phyloP scores from a whole-genome alignment of 2,329 filamentous ascomycete species.

The Penicillium capsulatum region DNA sequence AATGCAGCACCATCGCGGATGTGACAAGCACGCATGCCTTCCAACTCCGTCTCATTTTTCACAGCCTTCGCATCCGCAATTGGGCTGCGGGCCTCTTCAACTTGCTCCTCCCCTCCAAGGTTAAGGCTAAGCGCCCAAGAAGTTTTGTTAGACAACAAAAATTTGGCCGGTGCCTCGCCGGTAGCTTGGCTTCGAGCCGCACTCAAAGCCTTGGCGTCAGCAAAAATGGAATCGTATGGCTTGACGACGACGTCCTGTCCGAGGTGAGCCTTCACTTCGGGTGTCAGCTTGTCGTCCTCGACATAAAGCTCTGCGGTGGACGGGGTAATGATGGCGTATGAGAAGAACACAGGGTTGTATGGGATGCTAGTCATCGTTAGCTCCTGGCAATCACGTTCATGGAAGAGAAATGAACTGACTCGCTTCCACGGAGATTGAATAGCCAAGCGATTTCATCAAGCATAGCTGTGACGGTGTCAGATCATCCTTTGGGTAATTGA shows the following conservation, averaged over 20 bases:
- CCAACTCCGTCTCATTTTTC: slow-evolving; percentile 84
- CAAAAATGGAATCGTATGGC: slow-evolving; percentile 78
- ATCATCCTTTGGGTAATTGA: too few relatives aligned
- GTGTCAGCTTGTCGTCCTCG: slow-evolving; percentile 70
- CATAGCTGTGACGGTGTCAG: slow-evolving; percentile 53
- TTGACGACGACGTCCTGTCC: slow-evolving; percentile 66
- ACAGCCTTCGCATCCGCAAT: slow-evolving; percentile 87
- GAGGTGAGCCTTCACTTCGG: slow-evolving; percentile 66
- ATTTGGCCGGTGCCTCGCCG: slow-evolving; percentile 54
- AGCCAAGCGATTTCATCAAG: slow-evolving; percentile 97
- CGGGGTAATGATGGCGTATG: slow-evolving; percentile 83
- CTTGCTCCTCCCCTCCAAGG: slow-evolving; percentile 76
- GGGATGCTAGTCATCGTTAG: slow-evolving; percentile 58
- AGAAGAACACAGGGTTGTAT: slow-evolving; percentile 98
- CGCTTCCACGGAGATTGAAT: slow-evolving; percentile 92
- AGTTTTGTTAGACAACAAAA: slow-evolving; percentile 78
- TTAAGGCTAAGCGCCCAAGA: slow-evolving; percentile 90
- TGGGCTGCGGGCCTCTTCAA: slow-evolving; percentile 82
- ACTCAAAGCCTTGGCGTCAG: slow-evolving; percentile 66
- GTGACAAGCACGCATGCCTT: slow-evolving; percentile 92
- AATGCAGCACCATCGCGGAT: slow-evolving; percentile 88
- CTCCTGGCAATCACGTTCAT: not conserved
- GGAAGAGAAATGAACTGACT: slow-evolving; percentile 49
- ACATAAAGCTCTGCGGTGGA: slow-evolving; percentile 75
- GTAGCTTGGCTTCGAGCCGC: slow-evolving; percentile 39